Evolutionary conservation across 495 filamentous ascomycete genomes (phyloP), one percentile per base, ranked within the genome.

Genomic region (Oidiodendron maius): DNA sequence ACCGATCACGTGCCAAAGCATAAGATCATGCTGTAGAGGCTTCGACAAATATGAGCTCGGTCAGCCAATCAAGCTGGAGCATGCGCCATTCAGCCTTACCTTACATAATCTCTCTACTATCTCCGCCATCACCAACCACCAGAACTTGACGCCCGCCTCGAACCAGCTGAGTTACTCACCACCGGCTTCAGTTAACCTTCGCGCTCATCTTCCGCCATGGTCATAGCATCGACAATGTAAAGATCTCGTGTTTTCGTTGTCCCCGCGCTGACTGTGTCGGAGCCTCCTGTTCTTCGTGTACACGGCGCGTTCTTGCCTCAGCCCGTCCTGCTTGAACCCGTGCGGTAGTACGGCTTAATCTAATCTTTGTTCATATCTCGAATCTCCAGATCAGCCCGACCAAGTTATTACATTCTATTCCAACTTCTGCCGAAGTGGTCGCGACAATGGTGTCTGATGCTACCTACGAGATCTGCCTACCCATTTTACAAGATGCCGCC

Each of bases 391-490:
- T 40, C 37, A 3, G 13, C 16, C 15, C 25, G 28, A 28, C 51
- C 16, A 28, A 17, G 15, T 13, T 17, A 23, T n/a, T 37, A 25
- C 12, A 5, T 30, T 22, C 21, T 21, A 9, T 24, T 36, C 28
- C 15, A 37, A 25, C 26, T 12, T 28, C 15, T 44, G 17, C 48
- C 5, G 6, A 20, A 23, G 30, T 38, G 21, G n/a, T 13, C 18
- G 17, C 37, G 40, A 70, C 57, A 57, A 97, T 97, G 94, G 82
- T 95, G 24, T 84, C 90, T 46, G 93, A 99, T 67, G 84, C 88
- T 50, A 78, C 91, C 15, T 91, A 93, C 69, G 93, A 95, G 61
- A 75, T 87, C 51, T 96, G 89, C 62, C 81, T 95, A 52, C 86
- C 88, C 24, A 74, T 96, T 61, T 82, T 99, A 38, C 82, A 91